Conservation (phyloP, 805 yeast species). For the Millerago galiae region DNA sequence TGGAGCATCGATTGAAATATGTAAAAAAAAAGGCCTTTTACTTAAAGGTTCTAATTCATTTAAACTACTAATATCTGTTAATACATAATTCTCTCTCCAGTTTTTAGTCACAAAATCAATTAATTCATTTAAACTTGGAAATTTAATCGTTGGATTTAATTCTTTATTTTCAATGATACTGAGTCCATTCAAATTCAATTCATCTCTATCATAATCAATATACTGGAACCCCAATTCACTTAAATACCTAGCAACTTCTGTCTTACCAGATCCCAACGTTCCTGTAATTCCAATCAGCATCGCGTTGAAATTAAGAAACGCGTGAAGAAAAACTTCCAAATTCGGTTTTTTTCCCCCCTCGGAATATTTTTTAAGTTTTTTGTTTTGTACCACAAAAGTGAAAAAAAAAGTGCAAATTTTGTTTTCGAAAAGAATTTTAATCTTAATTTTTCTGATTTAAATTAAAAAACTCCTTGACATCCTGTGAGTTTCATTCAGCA, state of each 20-base stretch:
- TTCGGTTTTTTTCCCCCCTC: background rate
- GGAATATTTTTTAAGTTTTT: background rate
- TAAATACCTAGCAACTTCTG: slow-evolving; percentile 55
- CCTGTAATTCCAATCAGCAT: slow-evolving; percentile 81
- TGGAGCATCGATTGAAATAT: slow-evolving; percentile 74
- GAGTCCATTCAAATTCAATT: slow-evolving; percentile 11
- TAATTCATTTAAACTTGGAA: slow-evolving; percentile 37
- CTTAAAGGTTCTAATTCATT: slow-evolving; percentile 40
- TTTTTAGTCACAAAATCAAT: slow-evolving; percentile 55
- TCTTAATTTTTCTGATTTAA: too few species aligned
- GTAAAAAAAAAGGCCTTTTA: slow-evolving; percentile 80
- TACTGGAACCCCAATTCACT: slow-evolving; percentile 44
- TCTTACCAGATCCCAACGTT: slow-evolving; percentile 57
- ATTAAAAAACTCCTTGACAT: background rate
- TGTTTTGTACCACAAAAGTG: background rate
- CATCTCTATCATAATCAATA: slow-evolving; percentile 24
- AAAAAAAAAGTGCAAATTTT: background rate
- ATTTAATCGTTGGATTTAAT: slow-evolving; percentile 25
- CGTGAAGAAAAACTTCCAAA: too few species aligned
- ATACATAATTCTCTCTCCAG: slow-evolving; percentile 61
- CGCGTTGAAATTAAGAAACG: too few species aligned
- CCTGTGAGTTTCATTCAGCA: background rate
- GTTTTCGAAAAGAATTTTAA: too few species aligned
- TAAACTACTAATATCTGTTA: slow-evolving; percentile 41
- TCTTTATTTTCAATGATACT: slow-evolving; percentile 6